Conservation (phyloP, 805 yeast species). For the Monosporozyma aerobia region DNA sequence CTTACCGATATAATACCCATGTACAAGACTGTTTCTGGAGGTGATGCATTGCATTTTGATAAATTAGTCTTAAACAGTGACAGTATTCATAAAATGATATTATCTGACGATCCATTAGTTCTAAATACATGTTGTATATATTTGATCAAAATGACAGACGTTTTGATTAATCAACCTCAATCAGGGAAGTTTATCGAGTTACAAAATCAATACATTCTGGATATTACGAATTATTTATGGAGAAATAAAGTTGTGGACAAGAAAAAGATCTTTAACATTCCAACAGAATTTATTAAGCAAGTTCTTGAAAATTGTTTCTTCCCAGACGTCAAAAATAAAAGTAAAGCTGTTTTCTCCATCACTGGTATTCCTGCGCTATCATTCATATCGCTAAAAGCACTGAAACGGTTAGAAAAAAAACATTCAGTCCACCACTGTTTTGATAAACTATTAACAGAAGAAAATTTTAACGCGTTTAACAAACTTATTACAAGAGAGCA, state of each 20-base stretch:
- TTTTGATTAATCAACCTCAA: constrained; percentile 9
- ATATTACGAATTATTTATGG: constrained; percentile 26
- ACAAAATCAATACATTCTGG: constrained; percentile 21
- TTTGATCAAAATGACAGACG: constrained; percentile 10
- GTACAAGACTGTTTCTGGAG: not conserved
- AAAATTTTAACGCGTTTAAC: constrained; percentile 14
- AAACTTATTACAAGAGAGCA: not conserved
- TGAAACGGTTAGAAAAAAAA: constrained; percentile 9
- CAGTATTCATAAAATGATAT: constrained; percentile 12
- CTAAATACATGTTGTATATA: constrained; percentile 17
- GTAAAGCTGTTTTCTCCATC: constrained; percentile 15
- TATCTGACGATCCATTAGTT: constrained; percentile 19
- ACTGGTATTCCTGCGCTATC: constrained; percentile 21
- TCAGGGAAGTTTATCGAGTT: constrained; percentile 12
- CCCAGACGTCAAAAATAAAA: constrained; percentile 7
- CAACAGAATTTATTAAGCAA: constrained; percentile 15
- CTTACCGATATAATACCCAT: constrained; percentile 2
- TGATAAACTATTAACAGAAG: constrained; percentile 13
- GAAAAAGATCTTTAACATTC: constrained; percentile 15
- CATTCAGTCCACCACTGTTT: constrained; percentile 4
- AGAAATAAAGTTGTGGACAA: constrained; percentile 18
- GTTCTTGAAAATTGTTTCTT: constrained; percentile 10
- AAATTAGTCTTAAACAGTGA: constrained; percentile 10
- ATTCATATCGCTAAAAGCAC: constrained; percentile 7
- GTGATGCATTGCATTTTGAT: constrained; percentile 6